Base-by-base conservation (phyloP, 257 asterid species). In the Eucommia ulmoides region DNA sequence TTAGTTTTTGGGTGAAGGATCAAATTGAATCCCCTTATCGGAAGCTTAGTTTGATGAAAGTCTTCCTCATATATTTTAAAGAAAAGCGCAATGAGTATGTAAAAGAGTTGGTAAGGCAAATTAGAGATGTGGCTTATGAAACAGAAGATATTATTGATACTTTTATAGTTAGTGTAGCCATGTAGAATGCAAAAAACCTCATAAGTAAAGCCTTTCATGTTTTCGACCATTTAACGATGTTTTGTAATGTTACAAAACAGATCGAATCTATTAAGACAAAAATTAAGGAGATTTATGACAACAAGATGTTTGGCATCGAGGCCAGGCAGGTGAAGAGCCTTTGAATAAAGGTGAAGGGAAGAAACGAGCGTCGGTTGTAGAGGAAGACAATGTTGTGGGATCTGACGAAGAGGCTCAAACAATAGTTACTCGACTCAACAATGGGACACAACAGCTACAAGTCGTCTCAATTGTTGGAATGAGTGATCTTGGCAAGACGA, bases 341-440 rank as follows among this genome's bases (percentile, higher is more conserved):
- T 29, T 14, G 10, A 29, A 8, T 14, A 29, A 29, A 29, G 10
- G 38, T 29, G 7, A 8, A 6, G 10, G 10, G 12, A 8, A 29
- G 12, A 29, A 29, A 14, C 7, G 38, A 29, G 44, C 15, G 11
- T 18, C 44, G 11, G 44, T 35, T 35, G 44, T 35, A 18, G 44
- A 35, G 44, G 44, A 35, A 35, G 44, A 35, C 44, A 35, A 35
- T 35, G 44, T 35, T 15, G 44, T 35, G 44, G 44, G 44, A 2
- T 35, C 16, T 35, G 44, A 35, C 16, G 44, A 35, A 18, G 44
- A 35, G 44, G 44, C 44, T 35, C 11, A 35, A 9, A 35, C 44
- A 11, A 18, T 35, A 35, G 44, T n/a, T 3, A 18, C 11, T 35
- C 44, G 38, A 29, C 38, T 29, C 38, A 29, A 8, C 7, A 29